These are phyloP conservation scores for Coemansia sp. DNA, from an alignment of 192 early-diverging fungal genomes.

Conservation along the genomic window DNA sequence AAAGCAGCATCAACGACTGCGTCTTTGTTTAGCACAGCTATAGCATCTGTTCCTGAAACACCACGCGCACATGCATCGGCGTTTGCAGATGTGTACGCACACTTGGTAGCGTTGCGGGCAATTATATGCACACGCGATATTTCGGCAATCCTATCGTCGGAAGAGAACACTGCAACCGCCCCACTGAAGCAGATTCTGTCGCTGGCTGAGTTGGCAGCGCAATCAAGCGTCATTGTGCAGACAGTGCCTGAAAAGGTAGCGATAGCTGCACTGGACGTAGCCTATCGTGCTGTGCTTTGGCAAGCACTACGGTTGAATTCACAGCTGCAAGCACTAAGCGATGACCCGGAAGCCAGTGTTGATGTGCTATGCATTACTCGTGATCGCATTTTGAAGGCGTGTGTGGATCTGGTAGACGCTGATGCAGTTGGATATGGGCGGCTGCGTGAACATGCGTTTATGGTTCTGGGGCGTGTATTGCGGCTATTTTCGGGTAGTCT, in stretches of 20 bases:
- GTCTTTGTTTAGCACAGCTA: slow-evolving; percentile 12
- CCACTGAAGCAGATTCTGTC: slow-evolving; percentile 15
- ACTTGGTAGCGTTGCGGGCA: slow-evolving; percentile 25
- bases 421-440: slow-evolving; percentile 3
- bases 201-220: slow-evolving; percentile 17
- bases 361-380: slow-evolving; percentile 17
- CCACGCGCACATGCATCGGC: slow-evolving; percentile 8
- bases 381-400: slow-evolving; percentile 18
- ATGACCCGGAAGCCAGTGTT: slow-evolving; percentile 4
- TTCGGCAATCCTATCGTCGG: slow-evolving; percentile 9
- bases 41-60: slow-evolving; percentile 23
- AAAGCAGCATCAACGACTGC: slow-evolving; percentile 18
- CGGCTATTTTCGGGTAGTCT: slow-evolving; percentile 36
- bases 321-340: slow-evolving; percentile 5
- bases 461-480: slow-evolving; percentile 24
- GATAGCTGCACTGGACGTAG: slow-evolving; percentile 26
- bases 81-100: slow-evolving; percentile 24
- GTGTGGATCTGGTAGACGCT: slow-evolving; percentile 22
- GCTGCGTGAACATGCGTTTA: slow-evolving; percentile 41
- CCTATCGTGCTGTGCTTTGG: slow-evolving; percentile 43
- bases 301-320: slow-evolving; percentile 21
- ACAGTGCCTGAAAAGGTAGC: slow-evolving; percentile 28
- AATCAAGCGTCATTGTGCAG: slow-evolving; percentile 6
- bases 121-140: slow-evolving; percentile 23
- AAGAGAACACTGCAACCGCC: background rate